Base-by-base conservation (phyloP, 768 basidiomycete species). In the Russula emetica region DNA sequence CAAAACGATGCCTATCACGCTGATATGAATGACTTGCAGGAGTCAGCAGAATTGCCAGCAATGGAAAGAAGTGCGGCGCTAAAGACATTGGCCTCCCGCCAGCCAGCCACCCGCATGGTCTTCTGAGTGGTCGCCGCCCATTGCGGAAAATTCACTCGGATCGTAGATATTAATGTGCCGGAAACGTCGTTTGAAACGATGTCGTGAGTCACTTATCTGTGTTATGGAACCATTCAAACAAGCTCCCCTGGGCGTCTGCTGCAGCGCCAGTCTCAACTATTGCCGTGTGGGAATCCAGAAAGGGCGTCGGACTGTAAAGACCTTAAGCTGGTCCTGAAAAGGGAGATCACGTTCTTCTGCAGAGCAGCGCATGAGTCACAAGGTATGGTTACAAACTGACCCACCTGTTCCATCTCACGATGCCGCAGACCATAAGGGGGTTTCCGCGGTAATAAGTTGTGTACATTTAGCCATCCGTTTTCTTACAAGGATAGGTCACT, bases 31-130 rank as follows among this genome's bases (percentile, higher is more conserved):
- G 9, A 40, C 38, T 60, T 55, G 28, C 18, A 54, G 38, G 42
- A 49, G 63, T 59, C 38, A 63, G 34, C n/a, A 55, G 58, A 57
- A 63, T 55, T 55, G 16, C 63, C 58, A 49, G 32, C 58, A 49
- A 28, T n/a, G 63, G 63, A 59, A 44, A 49, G 63, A 63, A 59
- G 50, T 54, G 57, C 51, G 62, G 62, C 51, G 62, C 62, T 54
- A 58, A 59, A 36, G 52, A 49, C n/a, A 32, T 44, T 36, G 26
- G 30, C 38, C 56, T 38, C 26, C 57, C 44, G 36, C 51, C 44
- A 36, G 24, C 20, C 6, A 38, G 51, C 62, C 52, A 28, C 38
- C 34, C 38, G 42, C n/a, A n/a, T 44, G 56, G 51, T 18, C 42
- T 26, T 45, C 50, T 58, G 18, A 9, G 34, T 49, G 28, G 45